These are phyloP conservation scores for Lizonia empirigonia DNA, from an alignment of 2,329 filamentous ascomycete species.

Conservation along the genomic window DNA sequence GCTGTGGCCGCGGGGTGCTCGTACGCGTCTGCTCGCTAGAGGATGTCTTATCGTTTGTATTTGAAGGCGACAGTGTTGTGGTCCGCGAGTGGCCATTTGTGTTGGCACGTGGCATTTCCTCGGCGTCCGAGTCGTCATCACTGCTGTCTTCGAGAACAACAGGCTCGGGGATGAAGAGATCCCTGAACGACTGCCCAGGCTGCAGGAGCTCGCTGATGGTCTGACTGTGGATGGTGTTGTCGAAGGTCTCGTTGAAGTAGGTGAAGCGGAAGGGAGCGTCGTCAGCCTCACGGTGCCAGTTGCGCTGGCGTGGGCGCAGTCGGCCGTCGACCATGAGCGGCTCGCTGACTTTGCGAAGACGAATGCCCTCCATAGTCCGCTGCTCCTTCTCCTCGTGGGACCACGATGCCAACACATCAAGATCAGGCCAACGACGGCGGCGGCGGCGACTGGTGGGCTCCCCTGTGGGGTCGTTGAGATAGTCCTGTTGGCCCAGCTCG, in stretches of 20 bases:
- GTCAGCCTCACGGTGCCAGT: constrained; percentile 87
- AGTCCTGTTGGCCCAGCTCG: constrained; percentile 80
- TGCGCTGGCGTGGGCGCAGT: constrained; percentile 74
- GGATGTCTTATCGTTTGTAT: constrained; percentile 42
- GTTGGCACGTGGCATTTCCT: constrained; percentile 38
- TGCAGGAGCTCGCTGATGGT: constrained; percentile 93
- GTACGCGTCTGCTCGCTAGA: constrained; percentile 54
- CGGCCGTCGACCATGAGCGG: constrained; percentile 90
- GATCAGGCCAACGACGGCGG: constrained; percentile 79
- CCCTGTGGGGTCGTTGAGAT: constrained; percentile 54
- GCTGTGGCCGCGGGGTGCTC: constrained; percentile 59
- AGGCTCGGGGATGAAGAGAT: constrained; percentile 91
- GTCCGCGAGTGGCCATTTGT: constrained; percentile 37
- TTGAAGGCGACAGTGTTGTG: constrained; percentile 32
- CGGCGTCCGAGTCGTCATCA: constrained; percentile 67
- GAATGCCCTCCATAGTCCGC: constrained; percentile 74
- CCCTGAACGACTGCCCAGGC: constrained; percentile 79
- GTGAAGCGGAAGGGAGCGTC: constrained; percentile 94
- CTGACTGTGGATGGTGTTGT: constrained; percentile 94
- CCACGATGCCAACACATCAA: constrained; percentile 86
- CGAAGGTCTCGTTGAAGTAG: constrained; percentile 97
- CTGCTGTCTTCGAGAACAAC: constrained; percentile 65
- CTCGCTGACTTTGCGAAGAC: constrained; percentile 90
- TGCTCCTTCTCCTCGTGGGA: constrained; percentile 87
- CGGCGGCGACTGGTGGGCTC: constrained; percentile 52